phyloP scores from a whole-genome alignment of 768 basidiomycete species.

The Termitomyces sp. region DNA sequence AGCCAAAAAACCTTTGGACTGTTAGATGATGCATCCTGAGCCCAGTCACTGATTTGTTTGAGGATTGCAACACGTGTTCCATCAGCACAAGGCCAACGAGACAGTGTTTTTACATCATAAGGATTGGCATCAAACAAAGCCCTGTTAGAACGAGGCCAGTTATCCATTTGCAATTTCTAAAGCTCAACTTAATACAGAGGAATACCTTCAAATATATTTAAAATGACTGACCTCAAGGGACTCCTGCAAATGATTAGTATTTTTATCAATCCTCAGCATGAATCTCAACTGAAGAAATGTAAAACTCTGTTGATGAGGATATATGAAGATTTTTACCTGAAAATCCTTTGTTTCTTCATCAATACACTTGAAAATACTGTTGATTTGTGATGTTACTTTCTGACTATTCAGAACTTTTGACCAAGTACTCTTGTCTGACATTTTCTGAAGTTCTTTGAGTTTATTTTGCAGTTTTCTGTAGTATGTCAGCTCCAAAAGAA shows the following conservation, averaged over 20 bases:
- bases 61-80: constrained; percentile 21
- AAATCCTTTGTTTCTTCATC: constrained; percentile 9
- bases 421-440: background rate
- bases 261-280: background rate
- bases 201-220: constrained; percentile 12
- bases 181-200: constrained; percentile 7
- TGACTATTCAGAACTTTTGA: constrained; percentile 6
- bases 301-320: too few relatives aligned
- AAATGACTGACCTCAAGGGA: constrained; percentile 7
- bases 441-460: background rate
- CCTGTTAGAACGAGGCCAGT: background rate
- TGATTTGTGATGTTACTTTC: constrained; percentile 4
- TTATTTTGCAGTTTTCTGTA: background rate
- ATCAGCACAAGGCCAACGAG: constrained; percentile 14
- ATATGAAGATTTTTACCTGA: constrained; percentile 1
- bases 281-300: background rate
- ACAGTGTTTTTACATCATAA: background rate
- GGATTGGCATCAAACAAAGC: background rate
- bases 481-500: background rate
- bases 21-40: constrained; percentile 6
- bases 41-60: constrained; percentile 2
- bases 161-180: background rate
- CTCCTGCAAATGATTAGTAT: constrained; percentile 8
- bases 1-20: constrained; percentile 9
- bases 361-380: background rate